phyloP scores from a whole-genome alignment of 2,329 filamentous ascomycete species.

The Alternaria brassicae region DNA sequence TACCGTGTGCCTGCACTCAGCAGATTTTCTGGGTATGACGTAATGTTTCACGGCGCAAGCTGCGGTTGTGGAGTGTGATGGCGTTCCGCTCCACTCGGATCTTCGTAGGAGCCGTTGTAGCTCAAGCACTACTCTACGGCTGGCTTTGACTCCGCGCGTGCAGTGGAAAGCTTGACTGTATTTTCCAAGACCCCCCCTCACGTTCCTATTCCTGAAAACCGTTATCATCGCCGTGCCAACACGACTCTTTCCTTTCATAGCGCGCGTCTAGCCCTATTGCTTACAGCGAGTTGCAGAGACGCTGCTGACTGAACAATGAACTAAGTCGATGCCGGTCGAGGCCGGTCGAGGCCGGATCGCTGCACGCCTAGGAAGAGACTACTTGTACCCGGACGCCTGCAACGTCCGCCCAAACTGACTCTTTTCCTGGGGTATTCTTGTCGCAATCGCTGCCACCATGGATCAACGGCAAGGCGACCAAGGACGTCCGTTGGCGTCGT shows the following conservation, averaged over 20 bases:
- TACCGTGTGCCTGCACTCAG: neutral
- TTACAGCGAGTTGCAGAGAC: slow-evolving; percentile 4
- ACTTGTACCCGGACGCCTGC: slow-evolving; percentile 16
- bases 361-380: slow-evolving; percentile 22
- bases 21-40: neutral
- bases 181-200: neutral
- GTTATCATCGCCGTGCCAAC: slow-evolving; percentile 5
- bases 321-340: slow-evolving; percentile 23
- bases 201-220: neutral
- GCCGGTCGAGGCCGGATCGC: slow-evolving; percentile 26
- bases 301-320: slow-evolving; percentile 27
- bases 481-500: slow-evolving; percentile 17
- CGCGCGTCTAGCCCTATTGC: slow-evolving; percentile 5
- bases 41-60: neutral
- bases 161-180: neutral
- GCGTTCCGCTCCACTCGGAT: neutral
- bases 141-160: neutral
- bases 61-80: neutral
- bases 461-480: slow-evolving; percentile 18
- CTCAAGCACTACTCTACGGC: neutral
- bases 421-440: neutral
- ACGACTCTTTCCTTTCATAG: slow-evolving; percentile 10
- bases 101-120: slow-evolving; percentile 1
- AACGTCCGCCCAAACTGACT: neutral
- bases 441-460: slow-evolving; percentile 17